Evolutionary conservation across 441 rosid species (phyloP).

Genomic region (Gossypium gossypioides): DNA sequence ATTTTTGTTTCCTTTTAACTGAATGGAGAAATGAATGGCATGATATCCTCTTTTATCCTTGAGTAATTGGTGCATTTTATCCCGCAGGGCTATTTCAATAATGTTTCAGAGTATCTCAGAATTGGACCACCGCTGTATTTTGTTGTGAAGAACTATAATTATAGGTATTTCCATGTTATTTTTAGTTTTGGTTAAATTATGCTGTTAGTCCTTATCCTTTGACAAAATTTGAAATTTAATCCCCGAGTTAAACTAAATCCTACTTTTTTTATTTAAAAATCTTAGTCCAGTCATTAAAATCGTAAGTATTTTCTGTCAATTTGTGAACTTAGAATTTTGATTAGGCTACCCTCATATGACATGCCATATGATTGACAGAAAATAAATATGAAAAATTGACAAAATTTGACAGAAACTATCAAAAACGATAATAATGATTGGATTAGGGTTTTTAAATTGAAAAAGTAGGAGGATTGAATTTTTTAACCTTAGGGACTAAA

Average conservation of each 20-base stretch:
- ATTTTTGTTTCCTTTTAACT: slow-evolving; percentile 15
- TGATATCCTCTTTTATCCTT: slow-evolving; percentile 9
- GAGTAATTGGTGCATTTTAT: slow-evolving; percentile 19
- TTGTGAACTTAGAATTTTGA: neutral
- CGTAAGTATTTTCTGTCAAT: neutral
- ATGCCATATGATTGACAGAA: neutral
- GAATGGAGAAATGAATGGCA: neutral
- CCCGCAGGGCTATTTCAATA: slow-evolving; percentile 78
- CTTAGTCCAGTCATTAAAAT: neutral
- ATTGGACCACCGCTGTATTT: slow-evolving; percentile 93
- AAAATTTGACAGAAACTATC: neutral
- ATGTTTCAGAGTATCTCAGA: slow-evolving; percentile 70
- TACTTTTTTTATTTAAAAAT: neutral
- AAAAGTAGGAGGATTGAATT: neutral
- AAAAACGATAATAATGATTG: neutral
- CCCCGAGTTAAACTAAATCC: neutral
- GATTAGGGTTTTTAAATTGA: neutral
- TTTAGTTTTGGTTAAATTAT: slow-evolving; percentile 2
- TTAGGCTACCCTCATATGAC: neutral
- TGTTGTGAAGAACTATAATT: slow-evolving; percentile 84
- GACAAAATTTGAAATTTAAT: neutral
- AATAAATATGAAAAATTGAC: neutral
- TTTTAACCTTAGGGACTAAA: neutral
- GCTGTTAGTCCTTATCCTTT: neutral
- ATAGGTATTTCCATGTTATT: slow-evolving; percentile 44